Evolutionary conservation across 225 moss, liverwort and hornwort species (phyloP), one percentile per base, ranked within the genome.

Genomic region (Marchantia polymorpha): DNA sequence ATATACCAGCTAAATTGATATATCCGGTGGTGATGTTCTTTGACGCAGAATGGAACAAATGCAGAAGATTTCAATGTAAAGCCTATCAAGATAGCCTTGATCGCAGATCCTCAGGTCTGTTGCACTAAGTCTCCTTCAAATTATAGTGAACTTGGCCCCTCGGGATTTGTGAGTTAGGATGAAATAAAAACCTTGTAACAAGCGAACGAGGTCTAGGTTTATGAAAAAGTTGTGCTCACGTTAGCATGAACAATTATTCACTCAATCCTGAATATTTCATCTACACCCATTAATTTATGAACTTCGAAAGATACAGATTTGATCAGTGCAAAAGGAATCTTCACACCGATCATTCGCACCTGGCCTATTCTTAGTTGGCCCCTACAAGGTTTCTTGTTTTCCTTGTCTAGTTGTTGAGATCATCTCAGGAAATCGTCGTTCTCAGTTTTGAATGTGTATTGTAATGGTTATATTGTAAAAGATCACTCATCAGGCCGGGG

Each of bases 101-200:
- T 93, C 80, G 91, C 93, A 79, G 93, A 92, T 87, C 91, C 93
- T 23, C 93, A 93, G 92, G 93, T 90, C 64, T 50, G 73, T 73
- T 2, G 39, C 5, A 39, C 2, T 39, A 39, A 39, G 39, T 39
- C 39, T 39, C 3, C 39, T 52, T 27, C 52, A 68, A 14, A 20
- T 27, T 10, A 3, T 61, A 12, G 0, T 19, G 0, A 7, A 61
- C 23, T 58, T 58, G 11, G 22, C 70, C 8, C 70, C 8, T 14
- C 48, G 22, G 11, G 47, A 46, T 3, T 49, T 20, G 11, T 48
- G 70, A 48, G 22, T 20, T 30, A 31, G 30, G 39, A 39, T 39
- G 6, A 67, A 15, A 30, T 39, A 39, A 16, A 7, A 26, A 26
- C n/a, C n/a, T 65, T 65, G 16, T 3, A 2, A 39, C 39, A 39